These are phyloP conservation scores for Boletellus deceptivus DNA, from an alignment of 1,284 basidiomycete genomes.

Conservation along the genomic window DNA sequence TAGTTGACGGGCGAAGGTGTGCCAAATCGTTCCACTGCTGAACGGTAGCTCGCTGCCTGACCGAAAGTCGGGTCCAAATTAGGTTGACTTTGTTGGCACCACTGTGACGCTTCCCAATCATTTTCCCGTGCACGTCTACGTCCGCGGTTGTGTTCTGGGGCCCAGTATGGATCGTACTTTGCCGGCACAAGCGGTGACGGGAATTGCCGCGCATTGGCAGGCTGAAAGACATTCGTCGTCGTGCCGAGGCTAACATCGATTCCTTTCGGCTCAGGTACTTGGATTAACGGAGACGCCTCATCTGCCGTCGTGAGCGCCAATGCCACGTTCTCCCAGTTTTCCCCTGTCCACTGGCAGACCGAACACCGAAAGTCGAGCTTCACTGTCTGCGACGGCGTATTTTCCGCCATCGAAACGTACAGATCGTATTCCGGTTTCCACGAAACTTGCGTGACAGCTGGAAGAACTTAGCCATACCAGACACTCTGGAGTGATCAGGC, in stretches of 20 bases:
- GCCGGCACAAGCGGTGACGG: too few species aligned
- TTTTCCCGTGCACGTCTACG: too few species aligned
- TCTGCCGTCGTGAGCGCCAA: constrained; percentile 19
- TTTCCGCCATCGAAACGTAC: constrained; percentile 11
- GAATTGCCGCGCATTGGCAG: too few species aligned
- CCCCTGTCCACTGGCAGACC: constrained; percentile 21
- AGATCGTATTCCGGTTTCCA: constrained; percentile 25
- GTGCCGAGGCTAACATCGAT: constrained; percentile 12
- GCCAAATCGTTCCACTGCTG: too few species aligned
- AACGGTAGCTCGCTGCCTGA: too few species aligned
- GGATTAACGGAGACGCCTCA: constrained; percentile 12
- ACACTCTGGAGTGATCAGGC: too few species aligned
- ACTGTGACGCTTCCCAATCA: too few species aligned
- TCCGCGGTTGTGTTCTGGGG: too few species aligned
- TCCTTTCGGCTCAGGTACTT: constrained; percentile 24
- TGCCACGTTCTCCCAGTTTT: constrained; percentile 24
- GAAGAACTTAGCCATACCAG: neutral
- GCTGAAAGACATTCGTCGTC: neutral
- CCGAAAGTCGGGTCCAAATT: too few species aligned
- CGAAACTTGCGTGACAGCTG: constrained; percentile 15
- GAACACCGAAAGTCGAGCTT: constrained; percentile 22
- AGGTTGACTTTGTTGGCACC: too few species aligned
- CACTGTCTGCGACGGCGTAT: constrained; percentile 12
- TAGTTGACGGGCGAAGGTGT: too few species aligned
- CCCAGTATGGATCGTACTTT: too few species aligned